Percentiles rank a stretch among this genome's conserved stretches.
Evolutionary conservation across 1,284 basidiomycete genomes (phyloP).

Genomic region (Paramarasmius palmivorus): DNA sequence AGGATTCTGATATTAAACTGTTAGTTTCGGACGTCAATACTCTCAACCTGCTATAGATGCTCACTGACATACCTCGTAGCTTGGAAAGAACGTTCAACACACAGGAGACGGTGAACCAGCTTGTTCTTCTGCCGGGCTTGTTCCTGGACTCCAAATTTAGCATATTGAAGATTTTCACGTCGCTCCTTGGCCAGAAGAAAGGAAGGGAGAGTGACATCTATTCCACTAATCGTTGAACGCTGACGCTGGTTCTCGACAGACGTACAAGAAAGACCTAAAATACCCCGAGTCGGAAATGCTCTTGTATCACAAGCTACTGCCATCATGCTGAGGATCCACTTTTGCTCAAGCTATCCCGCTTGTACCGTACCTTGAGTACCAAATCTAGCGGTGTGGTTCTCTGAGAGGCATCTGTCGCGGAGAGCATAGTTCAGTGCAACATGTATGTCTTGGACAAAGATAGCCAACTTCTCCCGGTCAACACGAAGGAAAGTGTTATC

Average conservation of each 20-base stretch:
- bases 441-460: slow-evolving; percentile 63
- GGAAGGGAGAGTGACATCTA: slow-evolving; percentile 39
- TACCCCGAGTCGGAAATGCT: slow-evolving; percentile 45
- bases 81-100: slow-evolving; percentile 61
- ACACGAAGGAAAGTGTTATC: slow-evolving; percentile 50
- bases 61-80: slow-evolving; percentile 30
- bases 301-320: slow-evolving; percentile 62
- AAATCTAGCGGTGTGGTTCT: slow-evolving; percentile 39
- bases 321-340: slow-evolving; percentile 54
- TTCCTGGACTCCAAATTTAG: slow-evolving; percentile 54
- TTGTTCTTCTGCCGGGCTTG: slow-evolving; percentile 49
- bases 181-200: slow-evolving; percentile 52
- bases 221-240: background rate
- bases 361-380: slow-evolving; percentile 46
- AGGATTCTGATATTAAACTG: too few relatives aligned
- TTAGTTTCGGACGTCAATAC: too few relatives aligned
- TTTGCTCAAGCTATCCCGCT: slow-evolving; percentile 40
- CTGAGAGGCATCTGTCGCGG: slow-evolving; percentile 45
- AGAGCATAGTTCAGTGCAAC: slow-evolving; percentile 51
- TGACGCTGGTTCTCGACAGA: slow-evolving; percentile 29
- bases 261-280: slow-evolving; percentile 58
- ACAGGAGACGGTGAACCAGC: slow-evolving; percentile 52
- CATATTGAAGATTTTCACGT: slow-evolving; percentile 59
- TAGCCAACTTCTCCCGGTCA: slow-evolving; percentile 49
- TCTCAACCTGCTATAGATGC: too few relatives aligned